These are phyloP conservation scores for Starmerella ratchasimensis DNA, from an alignment of 805 yeast species.

Conservation along the genomic window DNA sequence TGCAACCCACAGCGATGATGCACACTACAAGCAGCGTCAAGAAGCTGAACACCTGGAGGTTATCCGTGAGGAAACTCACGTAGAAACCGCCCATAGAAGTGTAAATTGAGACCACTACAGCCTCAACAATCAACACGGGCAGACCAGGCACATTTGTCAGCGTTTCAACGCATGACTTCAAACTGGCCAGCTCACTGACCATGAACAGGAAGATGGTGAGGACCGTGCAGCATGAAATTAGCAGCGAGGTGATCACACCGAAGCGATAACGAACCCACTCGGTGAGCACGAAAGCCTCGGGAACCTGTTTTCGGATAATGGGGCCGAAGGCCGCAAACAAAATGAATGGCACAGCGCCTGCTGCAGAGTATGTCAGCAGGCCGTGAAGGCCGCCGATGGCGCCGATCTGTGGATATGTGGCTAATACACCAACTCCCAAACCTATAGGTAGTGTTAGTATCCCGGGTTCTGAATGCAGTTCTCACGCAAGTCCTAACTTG, in stretches of 20 bases:
- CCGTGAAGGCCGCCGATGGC: conserved; percentile 81
- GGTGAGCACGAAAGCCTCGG: conserved; percentile 80
- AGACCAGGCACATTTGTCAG: conserved; percentile 67
- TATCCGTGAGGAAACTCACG: conserved; percentile 77
- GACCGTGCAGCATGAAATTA: conserved; percentile 67
- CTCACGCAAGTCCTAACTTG: conserved; percentile 79
- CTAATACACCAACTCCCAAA: conserved; percentile 77
- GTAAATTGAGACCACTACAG: conserved; percentile 78
- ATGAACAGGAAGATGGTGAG: conserved; percentile 74
- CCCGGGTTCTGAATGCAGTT: conserved; percentile 28
- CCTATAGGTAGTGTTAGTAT: conserved; percentile 31
- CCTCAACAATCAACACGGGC: conserved; percentile 71
- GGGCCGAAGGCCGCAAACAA: conserved; percentile 77
- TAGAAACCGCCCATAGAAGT: conserved; percentile 82
- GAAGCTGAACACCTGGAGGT: conserved; percentile 65
- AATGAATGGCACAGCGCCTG: conserved; percentile 74
- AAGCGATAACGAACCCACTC: conserved; percentile 86
- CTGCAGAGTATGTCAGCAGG: conserved; percentile 58
- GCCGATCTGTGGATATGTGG: conserved; percentile 79
- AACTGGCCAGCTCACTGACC: conserved; percentile 76
- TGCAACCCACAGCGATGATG: conserved; percentile 64
- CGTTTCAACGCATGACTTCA: conserved; percentile 60
- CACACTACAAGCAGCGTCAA: conserved; percentile 53
- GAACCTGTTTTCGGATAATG: conserved; percentile 59
- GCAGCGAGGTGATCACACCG: conserved; percentile 61